Percentiles rank a stretch among this genome's conserved stretches.
These are phyloP conservation scores for Globisporangium camurandrum DNA, from an alignment of 352 stramenopile species.

Conservation along the genomic window DNA sequence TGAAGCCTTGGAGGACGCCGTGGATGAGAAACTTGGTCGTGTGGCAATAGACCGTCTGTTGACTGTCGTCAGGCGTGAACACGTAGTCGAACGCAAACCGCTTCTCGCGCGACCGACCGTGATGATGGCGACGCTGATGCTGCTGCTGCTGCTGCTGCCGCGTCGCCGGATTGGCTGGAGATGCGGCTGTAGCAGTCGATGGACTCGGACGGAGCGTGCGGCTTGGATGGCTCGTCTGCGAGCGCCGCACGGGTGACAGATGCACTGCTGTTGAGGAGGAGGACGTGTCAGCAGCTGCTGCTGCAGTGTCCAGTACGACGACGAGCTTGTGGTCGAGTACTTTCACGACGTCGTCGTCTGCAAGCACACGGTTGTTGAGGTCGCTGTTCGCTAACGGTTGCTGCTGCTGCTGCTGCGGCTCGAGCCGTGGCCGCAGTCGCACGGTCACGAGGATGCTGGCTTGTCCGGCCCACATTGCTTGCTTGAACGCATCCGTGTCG, in stretches of 20 bases:
- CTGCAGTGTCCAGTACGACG: slow-evolving; percentile 56
- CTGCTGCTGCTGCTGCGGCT: too few relatives aligned
- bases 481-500: slow-evolving; percentile 58
- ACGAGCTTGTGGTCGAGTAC: slow-evolving; percentile 82
- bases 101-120: slow-evolving; percentile 74
- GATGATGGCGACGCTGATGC: too few relatives aligned
- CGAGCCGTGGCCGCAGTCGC: slow-evolving; percentile 71
- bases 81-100: slow-evolving; percentile 89
- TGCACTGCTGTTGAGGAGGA: background rate
- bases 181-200: too few relatives aligned
- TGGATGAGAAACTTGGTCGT: slow-evolving; percentile 87
- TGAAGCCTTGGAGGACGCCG: slow-evolving; percentile 83
- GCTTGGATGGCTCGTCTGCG: slow-evolving; percentile 19
- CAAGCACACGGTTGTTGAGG: slow-evolving; percentile 39
- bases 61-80: slow-evolving; percentile 56
- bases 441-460: slow-evolving; percentile 88
- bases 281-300: background rate
- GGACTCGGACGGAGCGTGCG: slow-evolving; percentile 31
- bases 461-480: slow-evolving; percentile 83
- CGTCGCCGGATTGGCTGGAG: slow-evolving; percentile 1
- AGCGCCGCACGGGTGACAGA: slow-evolving; percentile 11
- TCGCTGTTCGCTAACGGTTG: too few relatives aligned
- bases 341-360: slow-evolving; percentile 77
- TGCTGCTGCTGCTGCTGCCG: too few relatives aligned
- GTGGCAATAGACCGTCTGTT: slow-evolving; percentile 78